These are phyloP conservation scores for Rhododendron williamsianum DNA, from an alignment of 148 eudicot species.

Conservation along the genomic window DNA sequence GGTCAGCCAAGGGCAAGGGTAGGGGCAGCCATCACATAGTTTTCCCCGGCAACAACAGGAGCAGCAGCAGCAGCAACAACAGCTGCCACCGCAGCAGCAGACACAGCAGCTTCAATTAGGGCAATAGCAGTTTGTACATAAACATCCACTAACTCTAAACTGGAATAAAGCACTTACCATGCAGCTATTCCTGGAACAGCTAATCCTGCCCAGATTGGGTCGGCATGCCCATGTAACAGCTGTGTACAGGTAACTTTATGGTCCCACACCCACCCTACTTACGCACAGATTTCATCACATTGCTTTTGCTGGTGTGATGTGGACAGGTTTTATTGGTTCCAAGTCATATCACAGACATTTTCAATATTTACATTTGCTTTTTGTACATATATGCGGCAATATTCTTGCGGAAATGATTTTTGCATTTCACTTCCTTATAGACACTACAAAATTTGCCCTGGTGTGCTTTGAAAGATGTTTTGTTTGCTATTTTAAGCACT, in stretches of 20 bases:
- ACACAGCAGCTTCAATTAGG: constrained; percentile 37
- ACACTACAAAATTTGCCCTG: background rate
- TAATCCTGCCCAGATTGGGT: constrained; percentile 33
- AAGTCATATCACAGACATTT: background rate
- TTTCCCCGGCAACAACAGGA: constrained; percentile 34
- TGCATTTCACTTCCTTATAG: background rate
- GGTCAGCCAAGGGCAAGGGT: constrained; percentile 34
- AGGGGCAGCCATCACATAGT: constrained; percentile 31
- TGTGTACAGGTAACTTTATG: constrained; percentile 55
- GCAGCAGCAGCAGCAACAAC: constrained; percentile 27
- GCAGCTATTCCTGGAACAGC: constrained; percentile 17
- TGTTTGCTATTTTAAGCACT: background rate
- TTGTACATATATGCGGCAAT: background rate
- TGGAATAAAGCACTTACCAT: constrained; percentile 30
- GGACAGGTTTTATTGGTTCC: background rate
- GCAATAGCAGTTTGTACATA: constrained; percentile 25
- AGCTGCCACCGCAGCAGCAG: constrained; percentile 28
- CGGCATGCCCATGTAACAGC: constrained; percentile 34
- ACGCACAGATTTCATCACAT: background rate
- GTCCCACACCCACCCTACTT: background rate
- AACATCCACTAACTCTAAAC: constrained; percentile 31
- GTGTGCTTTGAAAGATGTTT: background rate
- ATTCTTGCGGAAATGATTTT: background rate
- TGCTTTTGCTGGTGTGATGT: background rate
- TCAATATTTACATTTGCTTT: background rate